A percentile compares a stretch with the other conserved stretches of the same genome.
Conservation (phyloP, 2,329 filamentous ascomycete species). For the Trichoderma breve region DNA sequence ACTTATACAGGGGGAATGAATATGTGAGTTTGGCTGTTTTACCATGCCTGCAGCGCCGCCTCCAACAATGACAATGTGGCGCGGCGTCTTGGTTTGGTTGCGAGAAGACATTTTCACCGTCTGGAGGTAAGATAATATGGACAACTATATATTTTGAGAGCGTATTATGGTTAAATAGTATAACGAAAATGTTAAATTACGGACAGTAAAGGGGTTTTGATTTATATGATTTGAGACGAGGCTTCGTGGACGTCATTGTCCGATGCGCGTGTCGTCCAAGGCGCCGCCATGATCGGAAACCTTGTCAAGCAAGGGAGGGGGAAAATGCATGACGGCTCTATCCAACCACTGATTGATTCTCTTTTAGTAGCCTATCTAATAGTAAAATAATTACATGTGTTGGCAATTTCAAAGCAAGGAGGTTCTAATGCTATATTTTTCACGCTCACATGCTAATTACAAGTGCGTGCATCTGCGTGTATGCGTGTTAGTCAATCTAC, state of each 20-base stretch:
- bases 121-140: not conserved
- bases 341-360: not conserved
- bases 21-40: not conserved
- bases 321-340: not conserved
- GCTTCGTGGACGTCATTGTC: slow-evolving; percentile 25
- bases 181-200: not conserved
- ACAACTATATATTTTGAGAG: not conserved
- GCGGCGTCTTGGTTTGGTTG: slow-evolving; percentile 25
- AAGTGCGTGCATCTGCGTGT: not conserved
- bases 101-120: not conserved
- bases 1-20: not conserved
- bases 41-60: slow-evolving; percentile 64
- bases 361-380: not conserved
- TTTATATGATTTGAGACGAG: not conserved
- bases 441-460: not conserved
- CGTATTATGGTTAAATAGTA: not conserved
- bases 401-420: not conserved
- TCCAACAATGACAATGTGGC: slow-evolving; percentile 58
- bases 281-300: slow-evolving; percentile 10
- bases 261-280: slow-evolving; percentile 9
- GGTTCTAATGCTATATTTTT: not conserved
- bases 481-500: not conserved
- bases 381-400: not conserved
- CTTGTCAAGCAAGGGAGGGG: not conserved
- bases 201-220: not conserved